Base-by-base conservation (phyloP, 768 basidiomycete genomes). In the Holtermanniella nyarrowii region DNA sequence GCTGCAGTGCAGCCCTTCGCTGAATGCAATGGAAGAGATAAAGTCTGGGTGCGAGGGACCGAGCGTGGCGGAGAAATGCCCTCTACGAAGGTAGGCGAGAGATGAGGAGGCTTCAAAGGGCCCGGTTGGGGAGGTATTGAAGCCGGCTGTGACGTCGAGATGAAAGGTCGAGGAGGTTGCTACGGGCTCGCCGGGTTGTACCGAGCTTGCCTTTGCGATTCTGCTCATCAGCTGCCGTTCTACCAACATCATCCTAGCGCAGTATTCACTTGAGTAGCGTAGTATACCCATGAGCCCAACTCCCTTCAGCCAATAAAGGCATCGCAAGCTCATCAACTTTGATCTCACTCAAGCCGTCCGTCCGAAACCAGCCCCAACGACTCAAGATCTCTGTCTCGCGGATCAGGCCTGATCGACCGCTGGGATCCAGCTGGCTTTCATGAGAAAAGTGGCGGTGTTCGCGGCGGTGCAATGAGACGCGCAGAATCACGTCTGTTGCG, bases 161-260 rank as follows among this genome's bases (percentile, higher is more conserved):
- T 62, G 60, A 46, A 63, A 67, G 1, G 65, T 62, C 26, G 65
- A 67, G 0, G 60, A 63, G 11, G 64, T 59, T 20, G 56, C 45
- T 16, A 67, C 57, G 41, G 52, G 26, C 44, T 57, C 58, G 26
- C 44, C 49, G 18, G 26, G 18, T 23, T 26, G 23, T 27, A 26
- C n/a, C 7, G 25, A 22, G 44, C 24, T n/a, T 24, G 43, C 20
- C n/a, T 55, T 39, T 1, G 46, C 18, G 12, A 53, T 23, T 12
- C 57, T 54, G 11, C 59, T 55, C 45, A 64, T 58, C 45, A 62
- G 61, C 24, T 63, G 48, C 47, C 53, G 12, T 60, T 64, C 12
- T 60, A 63, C 31, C 16, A 16, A 7, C 16, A 7, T 16, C 16
- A 37, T 37, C 31, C 16, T 16, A 7, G 31, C 31, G 31, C 10